A percentile compares a stretch with the other conserved stretches of the same genome.
phyloP scores from a whole-genome alignment of 306 rosid genomes.

The Rosa rugosa region DNA sequence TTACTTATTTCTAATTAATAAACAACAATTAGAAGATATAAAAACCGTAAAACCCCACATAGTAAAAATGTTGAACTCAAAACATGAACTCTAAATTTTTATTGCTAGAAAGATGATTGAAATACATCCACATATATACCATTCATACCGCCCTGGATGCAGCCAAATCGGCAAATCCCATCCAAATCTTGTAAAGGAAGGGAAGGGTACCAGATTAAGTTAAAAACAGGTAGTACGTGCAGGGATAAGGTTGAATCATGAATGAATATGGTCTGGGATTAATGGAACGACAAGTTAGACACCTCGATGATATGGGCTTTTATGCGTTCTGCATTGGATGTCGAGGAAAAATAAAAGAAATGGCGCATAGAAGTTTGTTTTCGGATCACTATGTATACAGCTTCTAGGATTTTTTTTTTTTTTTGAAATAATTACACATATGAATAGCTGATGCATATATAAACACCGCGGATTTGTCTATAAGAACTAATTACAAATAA shows the following conservation, averaged over 20 bases:
- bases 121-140: neutral
- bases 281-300: slow-evolving; percentile 12
- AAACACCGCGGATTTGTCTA: too few relatives aligned
- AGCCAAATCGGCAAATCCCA: neutral
- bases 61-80: too few relatives aligned
- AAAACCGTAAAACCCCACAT: too few relatives aligned
- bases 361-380: neutral
- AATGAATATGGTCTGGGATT: neutral
- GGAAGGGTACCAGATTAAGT: neutral
- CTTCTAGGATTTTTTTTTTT: neutral
- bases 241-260: neutral
- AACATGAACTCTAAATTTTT: too few relatives aligned
- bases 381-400: neutral
- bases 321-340: neutral
- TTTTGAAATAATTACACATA: too few relatives aligned
- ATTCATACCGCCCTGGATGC: too few relatives aligned
- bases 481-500: too few relatives aligned
- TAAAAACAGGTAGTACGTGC: neutral
- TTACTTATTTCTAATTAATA: too few relatives aligned
- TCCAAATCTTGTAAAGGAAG: neutral
- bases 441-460: too few relatives aligned
- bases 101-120: too few relatives aligned
- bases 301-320: neutral
- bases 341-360: neutral
- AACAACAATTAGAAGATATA: too few relatives aligned